A percentile compares a stretch with the other conserved stretches of the same genome.
phyloP scores from a whole-genome alignment of 2,329 filamentous ascomycete species.

The Penicillium sp. region DNA sequence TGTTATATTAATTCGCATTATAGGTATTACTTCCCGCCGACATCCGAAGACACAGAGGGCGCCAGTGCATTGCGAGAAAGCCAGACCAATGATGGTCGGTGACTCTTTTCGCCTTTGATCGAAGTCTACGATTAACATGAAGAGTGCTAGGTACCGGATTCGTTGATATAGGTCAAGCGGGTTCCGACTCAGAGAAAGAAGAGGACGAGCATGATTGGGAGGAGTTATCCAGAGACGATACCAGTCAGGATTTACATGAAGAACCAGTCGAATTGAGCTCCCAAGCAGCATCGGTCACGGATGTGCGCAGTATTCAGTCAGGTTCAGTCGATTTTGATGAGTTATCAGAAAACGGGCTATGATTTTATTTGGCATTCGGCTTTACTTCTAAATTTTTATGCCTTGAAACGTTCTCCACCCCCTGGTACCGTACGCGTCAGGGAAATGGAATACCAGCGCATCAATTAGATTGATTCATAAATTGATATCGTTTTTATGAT shows the following conservation, averaged over 20 bases:
- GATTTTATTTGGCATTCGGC: not conserved
- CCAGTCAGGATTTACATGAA: slow-evolving; percentile 25
- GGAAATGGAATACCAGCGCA: not conserved
- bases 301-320: slow-evolving; percentile 34
- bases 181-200: slow-evolving; percentile 22
- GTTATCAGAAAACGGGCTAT: slow-evolving; percentile 13
- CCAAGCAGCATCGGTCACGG: slow-evolving; percentile 22
- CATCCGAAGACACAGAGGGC: slow-evolving; percentile 32
- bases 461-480: not conserved
- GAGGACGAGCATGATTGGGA: slow-evolving; percentile 42
- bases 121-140: slow-evolving; percentile 25
- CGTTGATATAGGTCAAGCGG: slow-evolving; percentile 6
- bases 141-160: slow-evolving; percentile 8
- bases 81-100: slow-evolving; percentile 48
- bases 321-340: slow-evolving; percentile 27
- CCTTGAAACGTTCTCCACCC: not conserved
- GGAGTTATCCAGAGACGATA: slow-evolving; percentile 29
- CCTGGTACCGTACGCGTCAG: not conserved
- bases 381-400: not conserved
- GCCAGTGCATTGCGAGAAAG: slow-evolving; percentile 34
- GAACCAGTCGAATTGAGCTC: slow-evolving; percentile 29
- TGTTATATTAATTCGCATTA: not conserved
- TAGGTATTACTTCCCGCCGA: slow-evolving; percentile 48
- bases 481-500: not conserved
- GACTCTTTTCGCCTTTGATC: slow-evolving; percentile 34